Evolutionary conservation across 2,329 filamentous ascomycete genomes (phyloP), one percentile per base, ranked within the genome.

Genomic region (Fusarium sp.): DNA sequence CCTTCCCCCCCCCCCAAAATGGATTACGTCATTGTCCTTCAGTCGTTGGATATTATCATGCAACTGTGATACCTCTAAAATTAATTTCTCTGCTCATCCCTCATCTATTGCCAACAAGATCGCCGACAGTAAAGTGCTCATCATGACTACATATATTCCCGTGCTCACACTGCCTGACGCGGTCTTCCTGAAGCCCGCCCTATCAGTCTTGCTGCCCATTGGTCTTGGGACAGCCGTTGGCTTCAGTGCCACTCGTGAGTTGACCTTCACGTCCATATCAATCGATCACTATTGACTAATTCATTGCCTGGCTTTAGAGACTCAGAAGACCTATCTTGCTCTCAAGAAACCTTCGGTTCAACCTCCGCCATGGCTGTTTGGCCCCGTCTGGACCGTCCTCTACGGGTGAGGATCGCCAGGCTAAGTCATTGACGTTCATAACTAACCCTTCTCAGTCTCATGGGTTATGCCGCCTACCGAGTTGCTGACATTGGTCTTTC

Each of bases 391-490:
- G 91, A 92, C 89, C 6, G 64, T 87, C 38, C 87, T 92, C n/a
- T 93, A 93, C 78, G 90, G 88, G 84, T 85, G 74, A 60, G 75
- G 23, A 49, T 62, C 62, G 16, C 25, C 40, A 46, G 44, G 56
- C 30, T 23, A 11, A n/a, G 19, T 35, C 15, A 28, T 40, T 25
- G 50, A 42, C 40, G n/a, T 53, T 10, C 16, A 42, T 25, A 25
- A 59, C 50, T 62, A 32, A 63, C 16, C 11, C 37, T 40, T 35
- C 5, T 5, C 28, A 86, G 84, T 3, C 81, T 93, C 25, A 98
- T 97, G 94, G 96, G 96, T 67, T 98, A 96, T 82, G 92, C 94
- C 28, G 92, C 94, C 40, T 92, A 97, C 83, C 92, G 94, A 50
- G 94, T 93, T 61, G 91, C 93, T 79, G 88, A 83, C 25, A 85